Evolutionary conservation across 2,329 filamentous ascomycete species (phyloP), one percentile per base, ranked within the genome.

Genomic region (Bipolaris bicolor): DNA sequence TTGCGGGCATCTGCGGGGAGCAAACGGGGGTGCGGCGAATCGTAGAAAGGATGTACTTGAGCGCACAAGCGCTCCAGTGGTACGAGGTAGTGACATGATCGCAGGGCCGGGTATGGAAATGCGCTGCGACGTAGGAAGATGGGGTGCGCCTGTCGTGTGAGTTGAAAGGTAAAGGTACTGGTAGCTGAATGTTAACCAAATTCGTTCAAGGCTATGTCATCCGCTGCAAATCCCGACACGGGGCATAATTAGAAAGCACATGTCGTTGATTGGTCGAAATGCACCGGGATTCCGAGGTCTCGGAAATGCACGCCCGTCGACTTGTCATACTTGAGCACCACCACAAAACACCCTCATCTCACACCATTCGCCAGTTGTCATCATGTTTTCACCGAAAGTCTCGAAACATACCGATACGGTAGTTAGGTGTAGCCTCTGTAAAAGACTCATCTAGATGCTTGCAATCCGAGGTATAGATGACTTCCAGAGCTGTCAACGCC

Each of bases 1-100:
- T 70, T 78, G 78, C 53, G 76, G 70, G 65, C 80, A 82, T 49
- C 59, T 60, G 60, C 67, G 71, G 49, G 67, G 57, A 41, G 64
- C 53, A 43, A 65, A 60, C 26, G 68, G 52, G 16, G 59, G 58
- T 34, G 69, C 62, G 67, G 70, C 68, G 60, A 73, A 60, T 65
- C 63, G 67, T 48, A 61, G 55, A 5, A 72, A 57, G 24, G 66
- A 47, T 9, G 68, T 63, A 9, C 64, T 54, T 29, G 67, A 67
- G 56, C 70, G 65, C 57, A 63, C 63, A 40, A 75, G 50, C 18
- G 65, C 49, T 39, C 61, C 58, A 3, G 68, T 64, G 15, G 72
- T 64, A 18, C 68, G 67, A 40, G 67, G 62, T n/a, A 76, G 52
- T 61, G 70, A 73, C 73, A 76, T 76, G 54, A 20, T 69, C 37